Conservation (phyloP, 805 yeast genomes). For the Starmerella floris region DNA sequence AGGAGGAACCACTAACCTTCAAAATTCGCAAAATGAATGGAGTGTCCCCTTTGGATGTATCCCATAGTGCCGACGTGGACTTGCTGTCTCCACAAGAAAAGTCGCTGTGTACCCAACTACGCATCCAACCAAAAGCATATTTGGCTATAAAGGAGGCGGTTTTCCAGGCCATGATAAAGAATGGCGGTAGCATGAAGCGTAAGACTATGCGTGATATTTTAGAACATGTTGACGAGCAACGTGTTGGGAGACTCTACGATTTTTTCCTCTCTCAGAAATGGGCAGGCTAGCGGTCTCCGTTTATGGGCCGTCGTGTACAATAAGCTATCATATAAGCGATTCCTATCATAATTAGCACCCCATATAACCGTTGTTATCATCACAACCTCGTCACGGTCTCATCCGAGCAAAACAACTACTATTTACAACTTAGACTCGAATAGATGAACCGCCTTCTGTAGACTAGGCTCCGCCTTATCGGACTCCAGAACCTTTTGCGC, state of each 20-base stretch:
- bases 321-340: background rate
- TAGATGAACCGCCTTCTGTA: constrained; percentile 20
- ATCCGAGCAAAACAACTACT: no score
- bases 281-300: constrained; percentile 29
- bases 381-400: no score
- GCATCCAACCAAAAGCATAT: constrained; percentile 86
- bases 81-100: constrained; percentile 80
- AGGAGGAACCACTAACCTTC: constrained; percentile 18
- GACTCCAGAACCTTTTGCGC: constrained; percentile 17
- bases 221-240: constrained; percentile 70
- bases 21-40: constrained; percentile 24
- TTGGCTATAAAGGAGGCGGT: constrained; percentile 80
- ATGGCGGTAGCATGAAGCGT: constrained; percentile 72
- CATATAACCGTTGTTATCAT: no score
- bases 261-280: constrained; percentile 88
- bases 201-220: constrained; percentile 66
- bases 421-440: constrained; percentile 16
- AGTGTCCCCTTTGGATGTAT: constrained; percentile 29
- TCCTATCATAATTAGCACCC: no score
- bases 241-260: constrained; percentile 79
- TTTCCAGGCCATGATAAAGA: constrained; percentile 72
- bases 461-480: constrained; percentile 16
- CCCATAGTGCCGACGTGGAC: constrained; percentile 67
- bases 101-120: constrained; percentile 64
- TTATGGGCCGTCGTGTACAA: no score